Evolutionary conservation across 805 yeast species (phyloP).

Genomic region (Lachancea sp.): DNA sequence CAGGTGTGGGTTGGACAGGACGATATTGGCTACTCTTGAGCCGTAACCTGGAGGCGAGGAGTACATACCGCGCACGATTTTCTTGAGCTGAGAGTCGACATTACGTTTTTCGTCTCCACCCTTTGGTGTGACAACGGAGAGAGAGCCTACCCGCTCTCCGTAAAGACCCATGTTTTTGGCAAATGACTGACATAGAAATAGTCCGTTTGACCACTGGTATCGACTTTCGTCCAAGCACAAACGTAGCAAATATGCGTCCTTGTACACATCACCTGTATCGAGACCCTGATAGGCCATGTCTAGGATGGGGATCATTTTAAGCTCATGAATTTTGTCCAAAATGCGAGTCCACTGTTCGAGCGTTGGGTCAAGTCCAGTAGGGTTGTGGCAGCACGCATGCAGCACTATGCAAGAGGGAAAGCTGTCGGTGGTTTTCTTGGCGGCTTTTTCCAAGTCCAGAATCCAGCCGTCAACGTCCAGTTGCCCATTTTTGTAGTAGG

Average conservation of each 20-base stretch:
- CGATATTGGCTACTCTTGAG: slow-evolving; percentile 76
- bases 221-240: slow-evolving; percentile 21
- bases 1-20: slow-evolving; percentile 55
- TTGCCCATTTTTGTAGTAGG: slow-evolving; percentile 67
- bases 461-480: slow-evolving; percentile 63
- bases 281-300: slow-evolving; percentile 97
- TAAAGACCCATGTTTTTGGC: slow-evolving; percentile 94
- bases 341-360: slow-evolving; percentile 74
- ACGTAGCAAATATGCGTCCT: slow-evolving; percentile 57
- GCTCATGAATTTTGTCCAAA: slow-evolving; percentile 51
- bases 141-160: slow-evolving; percentile 91
- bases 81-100: slow-evolving; percentile 76
- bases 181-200: slow-evolving; percentile 78
- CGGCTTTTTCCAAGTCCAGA: slow-evolving; percentile 48
- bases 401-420: slow-evolving; percentile 45
- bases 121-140: slow-evolving; percentile 53
- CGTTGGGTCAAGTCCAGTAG: slow-evolving; percentile 91
- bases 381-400: slow-evolving; percentile 96
- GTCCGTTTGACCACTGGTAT: slow-evolving; percentile 39
- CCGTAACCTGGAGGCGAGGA: slow-evolving; percentile 96
- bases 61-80: slow-evolving; percentile 76
- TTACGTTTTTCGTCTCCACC: slow-evolving; percentile 41
- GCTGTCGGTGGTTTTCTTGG: slow-evolving; percentile 44
- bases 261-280: slow-evolving; percentile 73
- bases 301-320: slow-evolving; percentile 68